Percentiles rank a stretch among this genome's conserved stretches.
Conservation (phyloP, 768 basidiomycete genomes). For the Suillus clintonianus region DNA sequence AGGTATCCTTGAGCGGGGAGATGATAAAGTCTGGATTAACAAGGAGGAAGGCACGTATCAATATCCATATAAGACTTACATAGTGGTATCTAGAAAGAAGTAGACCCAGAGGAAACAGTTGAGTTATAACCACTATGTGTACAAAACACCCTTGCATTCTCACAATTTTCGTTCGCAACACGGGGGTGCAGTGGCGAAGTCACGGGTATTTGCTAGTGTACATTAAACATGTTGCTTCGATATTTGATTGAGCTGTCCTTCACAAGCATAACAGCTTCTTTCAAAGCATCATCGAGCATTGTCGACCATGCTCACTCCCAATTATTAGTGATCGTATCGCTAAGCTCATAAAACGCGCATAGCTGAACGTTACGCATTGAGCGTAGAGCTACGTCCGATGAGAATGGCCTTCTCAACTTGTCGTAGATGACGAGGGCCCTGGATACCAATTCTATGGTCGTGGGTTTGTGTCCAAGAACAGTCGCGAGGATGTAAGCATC, state of each 20-base stretch:
- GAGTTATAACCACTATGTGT: background rate
- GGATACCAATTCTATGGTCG: conserved; percentile 34
- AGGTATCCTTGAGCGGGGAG: conserved; percentile 56
- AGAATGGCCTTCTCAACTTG: conserved; percentile 48
- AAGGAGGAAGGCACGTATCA: conserved; percentile 71
- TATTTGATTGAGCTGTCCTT: background rate
- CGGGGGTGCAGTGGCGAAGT: background rate
- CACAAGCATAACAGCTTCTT: conserved; percentile 20
- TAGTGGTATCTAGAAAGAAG: conserved; percentile 54
- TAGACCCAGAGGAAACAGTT: conserved; percentile 12
- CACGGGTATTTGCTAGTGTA: background rate
- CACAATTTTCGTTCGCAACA: background rate
- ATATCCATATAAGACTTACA: conserved; percentile 74
- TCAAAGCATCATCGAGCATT: conserved; percentile 20
- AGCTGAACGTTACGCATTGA: conserved; percentile 20
- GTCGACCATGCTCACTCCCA: conserved; percentile 56
- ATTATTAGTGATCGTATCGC: conserved; percentile 43
- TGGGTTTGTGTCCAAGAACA: conserved; percentile 45
- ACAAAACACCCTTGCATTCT: background rate
- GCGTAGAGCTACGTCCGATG: conserved; percentile 35
- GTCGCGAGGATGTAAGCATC: conserved; percentile 39
- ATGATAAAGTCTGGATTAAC: conserved; percentile 78
- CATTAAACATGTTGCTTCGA: background rate
- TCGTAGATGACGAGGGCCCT: conserved; percentile 50
- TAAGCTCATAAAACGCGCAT: conserved; percentile 32